Conservation (phyloP, 2,329 filamentous ascomycete genomes). For the Penicillium sp. region DNA sequence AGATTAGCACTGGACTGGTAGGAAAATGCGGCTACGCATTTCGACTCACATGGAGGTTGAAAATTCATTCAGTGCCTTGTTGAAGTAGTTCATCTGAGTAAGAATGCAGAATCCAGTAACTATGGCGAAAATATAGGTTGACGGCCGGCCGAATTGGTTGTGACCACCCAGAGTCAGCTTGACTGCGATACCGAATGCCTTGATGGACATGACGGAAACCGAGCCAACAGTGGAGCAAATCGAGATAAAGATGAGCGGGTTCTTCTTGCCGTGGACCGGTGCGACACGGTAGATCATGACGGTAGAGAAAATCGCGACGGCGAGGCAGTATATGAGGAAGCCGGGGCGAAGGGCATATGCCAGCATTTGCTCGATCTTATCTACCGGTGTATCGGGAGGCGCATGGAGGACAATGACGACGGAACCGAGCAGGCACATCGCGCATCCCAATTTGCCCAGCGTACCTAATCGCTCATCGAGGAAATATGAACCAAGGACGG, state of each 20-base stretch:
- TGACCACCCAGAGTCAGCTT: conserved; percentile 92
- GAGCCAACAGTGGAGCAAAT: conserved; percentile 98
- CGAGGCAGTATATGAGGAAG: conserved; percentile 83
- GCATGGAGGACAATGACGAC: conserved; percentile 98
- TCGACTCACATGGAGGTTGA: conserved; percentile 87
- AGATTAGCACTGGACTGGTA: neutral
- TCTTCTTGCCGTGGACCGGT: conserved; percentile 88
- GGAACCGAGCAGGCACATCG: conserved; percentile 92
- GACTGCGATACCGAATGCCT: conserved; percentile 95
- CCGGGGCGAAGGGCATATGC: conserved; percentile 79
- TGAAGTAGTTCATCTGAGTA: conserved; percentile 99
- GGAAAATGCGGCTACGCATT: neutral
- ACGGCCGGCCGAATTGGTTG: conserved; percentile 94
- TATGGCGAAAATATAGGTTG: conserved; percentile 97
- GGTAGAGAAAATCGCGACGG: conserved; percentile 79
- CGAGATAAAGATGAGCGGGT: conserved; percentile 93
- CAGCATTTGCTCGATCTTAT: conserved; percentile 89
- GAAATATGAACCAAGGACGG: conserved; percentile 93
- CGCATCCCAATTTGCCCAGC: conserved; percentile 90
- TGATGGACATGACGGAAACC: conserved; percentile 98
- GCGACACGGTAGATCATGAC: conserved; percentile 97
- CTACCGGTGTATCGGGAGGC: conserved; percentile 87
- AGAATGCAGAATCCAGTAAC: conserved; percentile 91
- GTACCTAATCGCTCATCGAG: conserved; percentile 87
- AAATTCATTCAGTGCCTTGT: conserved; percentile 96